Evolutionary conservation across 1,139 yeast genomes (phyloP), one percentile per base, ranked within the genome.

Genomic region (Pichia norvegensis): DNA sequence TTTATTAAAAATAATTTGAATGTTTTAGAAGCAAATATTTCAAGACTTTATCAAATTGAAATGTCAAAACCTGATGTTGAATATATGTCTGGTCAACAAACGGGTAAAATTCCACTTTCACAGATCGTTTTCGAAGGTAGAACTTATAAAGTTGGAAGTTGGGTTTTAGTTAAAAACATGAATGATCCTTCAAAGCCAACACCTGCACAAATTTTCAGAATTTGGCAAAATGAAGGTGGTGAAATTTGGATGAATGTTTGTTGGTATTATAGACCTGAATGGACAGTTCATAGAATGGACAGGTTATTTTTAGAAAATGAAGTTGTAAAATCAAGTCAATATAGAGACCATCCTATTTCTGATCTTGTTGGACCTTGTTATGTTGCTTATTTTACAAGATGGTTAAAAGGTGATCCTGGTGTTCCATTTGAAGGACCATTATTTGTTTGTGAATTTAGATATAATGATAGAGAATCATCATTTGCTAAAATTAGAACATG

Each of bases 261-360:
- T 69, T 92, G 98, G 98, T 92, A 90, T 66, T 85, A 86, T 60
- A 79, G 97, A 51, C 96, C 98, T 0, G 97, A 92, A 64, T 97
- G 94, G 70, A 92, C 98, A 0, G 95, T 94, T 41, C 98, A 92
- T 65, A 78, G 94, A 55, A 84, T 74, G 45, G 97, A 92, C 65
- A 73, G 95, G 60, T 69, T 88, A 48, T 92, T 94, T 63, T 86
- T 85, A 64, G 87, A 83, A 56, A 88, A 92, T 60, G 98, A 92
- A 67, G 97, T 92, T 31, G 87, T 94, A 64, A 92, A 92, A 65
- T 85, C 97, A 0, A 97, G 97, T 41, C 97, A 90, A 67, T 92
- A 92, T 67, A 78, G 97, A 61, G 97, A 92, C 63, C 98, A 92
- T 64, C 68, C 81, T 47, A 87, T 86, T 3, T 85, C 80, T 49